Conservation (phyloP, 768 basidiomycete species). For the Nevesoporus exiguus region DNA sequence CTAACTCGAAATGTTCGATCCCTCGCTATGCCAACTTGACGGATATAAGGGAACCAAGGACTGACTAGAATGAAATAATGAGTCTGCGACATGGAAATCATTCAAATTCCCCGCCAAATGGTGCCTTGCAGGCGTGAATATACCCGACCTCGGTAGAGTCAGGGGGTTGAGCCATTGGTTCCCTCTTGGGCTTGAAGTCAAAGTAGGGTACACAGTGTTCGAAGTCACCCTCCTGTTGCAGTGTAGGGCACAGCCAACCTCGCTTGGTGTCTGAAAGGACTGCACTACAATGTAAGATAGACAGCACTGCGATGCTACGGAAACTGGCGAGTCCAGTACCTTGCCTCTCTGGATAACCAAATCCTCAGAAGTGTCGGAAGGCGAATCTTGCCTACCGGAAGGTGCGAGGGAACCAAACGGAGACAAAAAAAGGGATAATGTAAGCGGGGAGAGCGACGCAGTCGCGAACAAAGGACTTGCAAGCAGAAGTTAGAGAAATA, state of each 20-base stretch:
- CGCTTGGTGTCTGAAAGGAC: conserved; percentile 27
- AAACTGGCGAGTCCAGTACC: conserved; percentile 22
- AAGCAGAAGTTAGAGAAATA: not conserved
- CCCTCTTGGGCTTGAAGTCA: not conserved
- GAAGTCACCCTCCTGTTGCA: not conserved
- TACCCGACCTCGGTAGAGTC: not conserved
- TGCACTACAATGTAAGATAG: conserved; percentile 29
- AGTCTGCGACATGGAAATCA: not conserved
- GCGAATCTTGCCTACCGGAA: not conserved
- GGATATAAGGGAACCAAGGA: not conserved
- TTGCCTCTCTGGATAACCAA: conserved; percentile 1
- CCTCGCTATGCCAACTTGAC: not conserved
- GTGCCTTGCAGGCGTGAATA: not conserved
- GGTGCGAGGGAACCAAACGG: conserved; percentile 8
- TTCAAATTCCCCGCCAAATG: not conserved
- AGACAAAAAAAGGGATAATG: conserved; percentile 16
- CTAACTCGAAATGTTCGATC: not conserved
- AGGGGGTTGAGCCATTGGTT: not conserved
- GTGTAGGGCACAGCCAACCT: not conserved
- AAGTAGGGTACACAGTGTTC: not conserved
- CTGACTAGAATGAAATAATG: conserved; percentile 1
- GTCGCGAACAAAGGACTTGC: conserved; percentile 5
- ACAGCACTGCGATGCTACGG: conserved; percentile 18
- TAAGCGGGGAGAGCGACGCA: conserved; percentile 13
- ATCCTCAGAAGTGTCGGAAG: conserved; percentile 14